phyloP scores from a whole-genome alignment of 495 filamentous ascomycete species.

The Penicillium tannophilum region DNA sequence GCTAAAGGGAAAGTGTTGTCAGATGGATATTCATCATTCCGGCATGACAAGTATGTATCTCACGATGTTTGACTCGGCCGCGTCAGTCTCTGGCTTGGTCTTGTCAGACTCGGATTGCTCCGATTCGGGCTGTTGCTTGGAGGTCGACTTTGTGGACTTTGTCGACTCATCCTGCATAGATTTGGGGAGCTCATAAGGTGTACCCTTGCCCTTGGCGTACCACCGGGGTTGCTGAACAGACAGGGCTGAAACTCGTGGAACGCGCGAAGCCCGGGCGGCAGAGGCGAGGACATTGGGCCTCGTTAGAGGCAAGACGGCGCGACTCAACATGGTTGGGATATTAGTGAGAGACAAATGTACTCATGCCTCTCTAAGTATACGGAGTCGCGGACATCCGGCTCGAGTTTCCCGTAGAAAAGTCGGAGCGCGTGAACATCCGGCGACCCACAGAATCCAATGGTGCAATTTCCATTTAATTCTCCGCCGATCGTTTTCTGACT shows the following conservation, averaged over 20 bases:
- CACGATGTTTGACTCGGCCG: constrained; percentile 33
- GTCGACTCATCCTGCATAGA: constrained; percentile 26
- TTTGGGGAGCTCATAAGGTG: constrained; percentile 48
- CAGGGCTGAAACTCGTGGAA: constrained; percentile 38
- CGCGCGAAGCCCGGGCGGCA: constrained; percentile 38
- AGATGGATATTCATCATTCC: constrained; percentile 13
- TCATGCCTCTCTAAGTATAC: constrained; percentile 27
- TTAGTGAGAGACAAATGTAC: constrained; percentile 26
- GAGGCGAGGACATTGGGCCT: constrained; percentile 47
- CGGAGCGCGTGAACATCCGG: constrained; percentile 31
- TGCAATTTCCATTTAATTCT: constrained; percentile 30
- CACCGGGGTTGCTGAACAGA: constrained; percentile 40
- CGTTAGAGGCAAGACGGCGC: constrained; percentile 47
- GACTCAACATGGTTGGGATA: constrained; percentile 45
- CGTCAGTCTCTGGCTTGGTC: constrained; percentile 40
- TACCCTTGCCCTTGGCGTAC: constrained; percentile 53
- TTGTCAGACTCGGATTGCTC: constrained; percentile 49
- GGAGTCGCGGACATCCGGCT: constrained; percentile 8
- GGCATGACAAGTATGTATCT: constrained; percentile 15
- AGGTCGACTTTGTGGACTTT: constrained; percentile 23
- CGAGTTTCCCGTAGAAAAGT: constrained; percentile 37
- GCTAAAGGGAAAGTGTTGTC: constrained; percentile 24
- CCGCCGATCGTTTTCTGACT: constrained; percentile 13
- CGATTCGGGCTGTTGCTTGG: constrained; percentile 37
- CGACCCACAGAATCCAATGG: constrained; percentile 19